Conservation (phyloP, 2,329 filamentous ascomycete genomes). For the Cercospora zeae-maydis region DNA sequence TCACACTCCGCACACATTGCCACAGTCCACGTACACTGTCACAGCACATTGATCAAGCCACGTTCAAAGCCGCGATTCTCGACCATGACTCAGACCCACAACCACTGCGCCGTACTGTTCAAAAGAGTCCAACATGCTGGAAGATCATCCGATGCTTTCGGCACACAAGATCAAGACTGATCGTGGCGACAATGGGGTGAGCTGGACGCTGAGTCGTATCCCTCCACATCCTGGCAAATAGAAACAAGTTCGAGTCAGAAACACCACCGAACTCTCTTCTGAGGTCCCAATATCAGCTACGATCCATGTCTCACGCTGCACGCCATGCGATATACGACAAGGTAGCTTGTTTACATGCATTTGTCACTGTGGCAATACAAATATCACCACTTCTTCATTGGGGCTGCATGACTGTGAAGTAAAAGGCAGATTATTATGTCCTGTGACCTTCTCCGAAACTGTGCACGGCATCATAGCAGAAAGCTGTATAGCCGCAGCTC, state of each 20-base stretch:
- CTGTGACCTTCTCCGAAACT: background rate
- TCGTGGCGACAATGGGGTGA: background rate
- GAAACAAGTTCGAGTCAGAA: background rate
- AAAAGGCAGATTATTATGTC: background rate
- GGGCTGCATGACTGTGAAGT: background rate
- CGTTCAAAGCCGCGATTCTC: background rate
- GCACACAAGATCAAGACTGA: background rate
- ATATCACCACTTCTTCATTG: background rate
- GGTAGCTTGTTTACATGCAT: background rate
- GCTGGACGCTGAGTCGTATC: background rate
- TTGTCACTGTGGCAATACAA: background rate
- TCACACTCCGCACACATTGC: too few species aligned
- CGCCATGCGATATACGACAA: background rate
- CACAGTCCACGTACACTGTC: too few species aligned
- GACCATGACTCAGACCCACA: background rate
- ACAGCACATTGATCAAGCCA: too few species aligned
- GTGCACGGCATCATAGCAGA: background rate
- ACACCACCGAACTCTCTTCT: background rate
- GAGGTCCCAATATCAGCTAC: background rate
- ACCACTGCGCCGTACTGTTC: background rate
- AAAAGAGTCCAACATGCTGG: background rate
- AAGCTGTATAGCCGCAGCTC: background rate
- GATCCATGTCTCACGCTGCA: background rate
- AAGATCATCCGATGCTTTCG: background rate
- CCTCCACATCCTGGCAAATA: background rate